Evolutionary conservation across 2,329 filamentous ascomycete genomes (phyloP).

Genomic region (Coniochaeta sp.): DNA sequence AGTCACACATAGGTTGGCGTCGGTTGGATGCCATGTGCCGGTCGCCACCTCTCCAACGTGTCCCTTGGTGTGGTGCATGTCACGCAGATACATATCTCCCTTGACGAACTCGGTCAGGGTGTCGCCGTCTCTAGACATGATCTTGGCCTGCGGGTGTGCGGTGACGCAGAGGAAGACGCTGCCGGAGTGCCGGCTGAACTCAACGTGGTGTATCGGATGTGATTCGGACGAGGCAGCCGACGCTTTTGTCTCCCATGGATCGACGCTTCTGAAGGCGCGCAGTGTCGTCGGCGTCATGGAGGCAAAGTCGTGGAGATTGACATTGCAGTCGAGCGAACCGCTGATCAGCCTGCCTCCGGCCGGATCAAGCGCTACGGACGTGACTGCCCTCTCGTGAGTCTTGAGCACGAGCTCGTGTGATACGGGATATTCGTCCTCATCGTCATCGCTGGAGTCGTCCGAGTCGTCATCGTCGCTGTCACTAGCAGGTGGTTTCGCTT

Average conservation of each 20-base stretch:
- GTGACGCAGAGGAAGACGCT: slow-evolving; percentile 79
- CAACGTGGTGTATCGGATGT: slow-evolving; percentile 78
- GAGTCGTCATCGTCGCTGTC: slow-evolving; percentile 38
- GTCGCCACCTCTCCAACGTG: slow-evolving; percentile 88
- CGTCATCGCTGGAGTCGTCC: slow-evolving; percentile 56
- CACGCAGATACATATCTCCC: slow-evolving; percentile 95
- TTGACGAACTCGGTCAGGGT: slow-evolving; percentile 84
- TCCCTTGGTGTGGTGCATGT: slow-evolving; percentile 97
- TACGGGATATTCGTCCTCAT: slow-evolving; percentile 83
- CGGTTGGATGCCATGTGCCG: slow-evolving; percentile 83
- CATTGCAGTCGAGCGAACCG: slow-evolving; percentile 82
- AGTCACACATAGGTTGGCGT: slow-evolving; percentile 79
- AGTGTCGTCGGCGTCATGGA: slow-evolving; percentile 94
- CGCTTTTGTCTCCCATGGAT: slow-evolving; percentile 72
- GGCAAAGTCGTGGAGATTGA: slow-evolving; percentile 93
- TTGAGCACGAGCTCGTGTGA: slow-evolving; percentile 91
- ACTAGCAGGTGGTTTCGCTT: slow-evolving; percentile 26
- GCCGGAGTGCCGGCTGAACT: slow-evolving; percentile 79
- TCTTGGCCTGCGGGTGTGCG: slow-evolving; percentile 82
- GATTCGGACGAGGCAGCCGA: slow-evolving; percentile 67
- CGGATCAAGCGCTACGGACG: slow-evolving; percentile 75
- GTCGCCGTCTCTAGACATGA: slow-evolving; percentile 85
- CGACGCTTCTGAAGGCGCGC: slow-evolving; percentile 85
- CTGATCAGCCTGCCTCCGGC: slow-evolving; percentile 79
- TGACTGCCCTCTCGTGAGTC: slow-evolving; percentile 84